Base-by-base conservation (phyloP, 257 asterid species). In the Gardenia jasminoides region DNA sequence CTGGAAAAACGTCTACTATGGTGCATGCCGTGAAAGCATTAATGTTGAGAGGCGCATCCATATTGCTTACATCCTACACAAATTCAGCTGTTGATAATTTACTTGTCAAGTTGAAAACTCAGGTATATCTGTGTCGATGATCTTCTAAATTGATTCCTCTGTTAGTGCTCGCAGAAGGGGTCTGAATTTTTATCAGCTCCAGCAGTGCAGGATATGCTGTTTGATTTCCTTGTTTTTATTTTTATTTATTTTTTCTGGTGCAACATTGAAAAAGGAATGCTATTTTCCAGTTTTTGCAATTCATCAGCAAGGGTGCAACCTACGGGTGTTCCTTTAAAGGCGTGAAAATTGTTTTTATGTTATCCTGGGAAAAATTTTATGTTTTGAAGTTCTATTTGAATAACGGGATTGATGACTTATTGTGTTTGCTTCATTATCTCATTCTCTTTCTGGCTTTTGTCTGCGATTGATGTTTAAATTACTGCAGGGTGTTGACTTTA, bases 51-150 rank as follows among this genome's bases (percentile, higher is more conserved):
- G 98, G 96, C 83, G 87, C 94, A 90, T 91, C 99, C 83, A 91
- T 95, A 89, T 90, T 95, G 97, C 98, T 93, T 81, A 95, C 99
- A 31, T 93, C 99, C 80, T 92, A 93, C 96, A 95, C 99, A 78
- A 95, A 92, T 85, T 90, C 98, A 70, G 98, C 99, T 74, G 94
- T 95, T 81, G 99, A 95, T 85, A 95, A 92, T 89, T 84, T 95
- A 81, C 92, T 95, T 68, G 88, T 91, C 89, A 95, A 93, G 85
- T 73, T 93, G 86, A 92, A 90, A 90, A 89, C 90, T 83, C 95
- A 93, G 98, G 98, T 93, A 83, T 77, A 65, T 86, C 84, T 81
- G 77, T 79, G 79, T 74, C 79, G 43, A 77, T 80, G 26, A 59
- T 43, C 52, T 44, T 72, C 15, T 64, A 68, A 83, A 24, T 10